Conservation (phyloP, 768 basidiomycete species). For the Lyophyllum decastes region DNA sequence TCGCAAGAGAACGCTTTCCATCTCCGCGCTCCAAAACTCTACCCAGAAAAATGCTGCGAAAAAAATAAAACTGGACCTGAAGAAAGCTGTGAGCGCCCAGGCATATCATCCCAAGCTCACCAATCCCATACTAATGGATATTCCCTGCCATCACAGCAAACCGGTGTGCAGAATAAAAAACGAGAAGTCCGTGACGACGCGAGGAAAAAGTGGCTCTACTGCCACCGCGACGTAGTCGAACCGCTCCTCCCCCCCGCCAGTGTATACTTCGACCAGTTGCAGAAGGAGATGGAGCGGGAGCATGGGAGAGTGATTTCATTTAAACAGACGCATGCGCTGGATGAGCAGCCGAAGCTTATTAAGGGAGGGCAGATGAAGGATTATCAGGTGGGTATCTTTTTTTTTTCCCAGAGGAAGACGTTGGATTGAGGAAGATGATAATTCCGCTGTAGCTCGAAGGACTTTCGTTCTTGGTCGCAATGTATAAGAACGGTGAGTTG, state of each 20-base stretch:
- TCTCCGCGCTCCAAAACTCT: slow-evolving; percentile 6
- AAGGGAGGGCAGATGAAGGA: slow-evolving; percentile 66
- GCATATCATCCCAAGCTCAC: neutral
- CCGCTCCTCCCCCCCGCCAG: slow-evolving; percentile 45
- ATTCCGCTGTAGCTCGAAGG: slow-evolving; percentile 58
- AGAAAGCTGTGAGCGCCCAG: slow-evolving; percentile 39
- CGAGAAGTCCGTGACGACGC: slow-evolving; percentile 40
- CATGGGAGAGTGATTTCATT: slow-evolving; percentile 19
- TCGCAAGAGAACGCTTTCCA: slow-evolving; percentile 21
- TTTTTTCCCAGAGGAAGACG: too few species aligned
- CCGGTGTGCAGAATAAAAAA: slow-evolving; percentile 36
- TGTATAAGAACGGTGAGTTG: slow-evolving; percentile 66
- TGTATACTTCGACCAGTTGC: slow-evolving; percentile 37
- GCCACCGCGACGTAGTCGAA: slow-evolving; percentile 44
- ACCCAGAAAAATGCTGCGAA: slow-evolving; percentile 27
- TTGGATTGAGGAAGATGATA: too few species aligned
- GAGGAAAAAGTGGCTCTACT: slow-evolving; percentile 46
- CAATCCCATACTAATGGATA: neutral
- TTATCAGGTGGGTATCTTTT: slow-evolving; percentile 53
- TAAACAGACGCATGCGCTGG: slow-evolving; percentile 38
- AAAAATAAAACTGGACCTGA: slow-evolving; percentile 31
- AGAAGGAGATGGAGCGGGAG: slow-evolving; percentile 24
- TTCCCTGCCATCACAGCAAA: slow-evolving; percentile 33
- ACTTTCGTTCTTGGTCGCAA: slow-evolving; percentile 62
- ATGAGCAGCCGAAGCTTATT: slow-evolving; percentile 51